Evolutionary conservation across 2,329 filamentous ascomycete genomes (phyloP), one percentile per base, ranked within the genome.

Genomic region (Fusarium coicis): DNA sequence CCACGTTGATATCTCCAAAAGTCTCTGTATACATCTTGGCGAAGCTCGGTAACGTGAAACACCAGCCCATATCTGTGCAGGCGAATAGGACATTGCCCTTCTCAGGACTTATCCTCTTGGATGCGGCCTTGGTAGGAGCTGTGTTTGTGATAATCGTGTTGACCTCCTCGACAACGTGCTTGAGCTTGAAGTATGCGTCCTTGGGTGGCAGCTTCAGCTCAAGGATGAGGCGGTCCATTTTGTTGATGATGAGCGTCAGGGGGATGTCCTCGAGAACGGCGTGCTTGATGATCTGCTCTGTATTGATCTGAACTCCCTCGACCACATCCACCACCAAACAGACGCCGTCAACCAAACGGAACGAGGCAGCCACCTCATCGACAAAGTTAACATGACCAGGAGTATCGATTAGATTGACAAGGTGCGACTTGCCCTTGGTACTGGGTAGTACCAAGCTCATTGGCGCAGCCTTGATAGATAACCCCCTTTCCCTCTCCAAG

Each of bases 71-170:
- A 68, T 91, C 93, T 55, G 93, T 94, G 81, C 94, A 97, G 2
- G 96, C 93, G 80, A 99, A 99, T 15, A 97, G 91, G n/a, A 99
- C 96, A 80, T 99, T 99, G 70, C 96, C 96, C 84, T 95, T 97
- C 80, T 99, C 96, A 1, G 96, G 96, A 75, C 96, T 98, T 71
- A 99, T 83, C 73, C 96, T 90, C 82, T 90, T 91, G 69, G 89
- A 90, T 78, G 94, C 93, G 34, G 95, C 95, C 76, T 90, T 90
- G 4, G 94, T 92, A 8, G 96, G 96, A 34, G 95, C 87, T 7
- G 93, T 93, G 80, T 93, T 95, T 80, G 97, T 94, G 78, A 99
- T 98, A 75, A 96, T 86, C 2, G 94, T 97, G 83, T 99, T 99
- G 82, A 99, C 95, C 83, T 98, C 94, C 82, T 99, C 96, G 59